Evolutionary conservation across 169 alveolate species (phyloP).

Genomic region (Cryptosporidium ubiquitum): DNA sequence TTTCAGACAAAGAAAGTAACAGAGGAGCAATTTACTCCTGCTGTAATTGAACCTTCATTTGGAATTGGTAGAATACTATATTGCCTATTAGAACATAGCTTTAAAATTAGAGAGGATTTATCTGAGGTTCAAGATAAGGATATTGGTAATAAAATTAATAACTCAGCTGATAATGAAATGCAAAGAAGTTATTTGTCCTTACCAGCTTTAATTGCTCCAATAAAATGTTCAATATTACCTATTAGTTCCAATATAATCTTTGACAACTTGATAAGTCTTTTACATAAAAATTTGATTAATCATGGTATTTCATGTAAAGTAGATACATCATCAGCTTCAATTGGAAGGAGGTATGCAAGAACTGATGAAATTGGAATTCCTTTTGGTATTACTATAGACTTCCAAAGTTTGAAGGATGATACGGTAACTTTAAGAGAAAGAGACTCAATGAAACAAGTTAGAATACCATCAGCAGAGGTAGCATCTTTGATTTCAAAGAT

Average conservation of each 20-base stretch:
- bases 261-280: conserved; percentile 75
- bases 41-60: conserved; percentile 98
- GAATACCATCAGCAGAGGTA: conserved; percentile 83
- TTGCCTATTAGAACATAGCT: conserved; percentile 95
- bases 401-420: conserved; percentile 90
- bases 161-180: conserved; percentile 44
- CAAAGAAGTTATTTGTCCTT: conserved; percentile 92
- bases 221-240: conserved; percentile 94
- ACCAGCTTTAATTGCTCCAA: conserved; percentile 95
- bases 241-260: conserved; percentile 88
- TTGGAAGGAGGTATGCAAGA: conserved; percentile 96
- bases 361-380: conserved; percentile 99
- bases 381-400: conserved; percentile 96
- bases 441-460: conserved; percentile 93
- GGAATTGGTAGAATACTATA: conserved; percentile 96
- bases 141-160: background rate
- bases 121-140: conserved; percentile 2
- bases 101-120: conserved; percentile 85
- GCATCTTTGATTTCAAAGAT: conserved; percentile 76
- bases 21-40: conserved; percentile 94
- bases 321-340: conserved; percentile 92
- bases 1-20: conserved; percentile 86
- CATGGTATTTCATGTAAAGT: conserved; percentile 90
- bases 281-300: conserved; percentile 71
- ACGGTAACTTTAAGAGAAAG: conserved; percentile 96